phyloP scores from a whole-genome alignment of 2,329 filamentous ascomycete species.

The Magnaporthales sp. region DNA sequence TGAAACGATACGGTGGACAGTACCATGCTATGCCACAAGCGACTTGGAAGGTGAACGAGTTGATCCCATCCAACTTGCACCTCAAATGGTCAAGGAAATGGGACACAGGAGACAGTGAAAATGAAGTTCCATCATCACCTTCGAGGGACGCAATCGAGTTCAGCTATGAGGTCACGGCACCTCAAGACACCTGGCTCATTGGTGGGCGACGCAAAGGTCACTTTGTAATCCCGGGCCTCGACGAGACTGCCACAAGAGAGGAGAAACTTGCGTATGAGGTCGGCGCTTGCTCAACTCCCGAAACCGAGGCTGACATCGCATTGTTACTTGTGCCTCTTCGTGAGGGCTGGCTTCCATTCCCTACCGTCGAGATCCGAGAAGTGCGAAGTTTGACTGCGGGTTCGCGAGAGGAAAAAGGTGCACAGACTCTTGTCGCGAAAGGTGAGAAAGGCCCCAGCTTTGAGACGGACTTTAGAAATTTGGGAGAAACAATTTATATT shows the following conservation, averaged over 20 bases:
- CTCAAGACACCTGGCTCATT: slow-evolving; percentile 72
- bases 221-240: slow-evolving; percentile 49
- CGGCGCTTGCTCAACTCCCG: slow-evolving; percentile 28
- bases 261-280: slow-evolving; percentile 5
- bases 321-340: slow-evolving; percentile 74
- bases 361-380: slow-evolving; percentile 68
- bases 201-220: slow-evolving; percentile 74
- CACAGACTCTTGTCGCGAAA: neutral
- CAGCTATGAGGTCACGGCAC: slow-evolving; percentile 71
- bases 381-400: slow-evolving; percentile 23
- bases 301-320: slow-evolving; percentile 49
- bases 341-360: slow-evolving; percentile 69
- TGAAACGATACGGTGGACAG: slow-evolving; percentile 12
- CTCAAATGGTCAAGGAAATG: slow-evolving; percentile 55
- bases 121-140: slow-evolving; percentile 16
- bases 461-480: neutral
- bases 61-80: slow-evolving; percentile 53
- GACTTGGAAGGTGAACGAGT: slow-evolving; percentile 51
- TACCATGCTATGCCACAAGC: slow-evolving; percentile 22
- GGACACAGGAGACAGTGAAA: slow-evolving; percentile 37
- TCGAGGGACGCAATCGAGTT: slow-evolving; percentile 54
- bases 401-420: neutral
- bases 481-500: neutral
- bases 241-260: slow-evolving; percentile 9
- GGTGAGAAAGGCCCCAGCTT: neutral